Base-by-base conservation (phyloP, 306 rosid genomes). In the Fragaria ananassa region DNA sequence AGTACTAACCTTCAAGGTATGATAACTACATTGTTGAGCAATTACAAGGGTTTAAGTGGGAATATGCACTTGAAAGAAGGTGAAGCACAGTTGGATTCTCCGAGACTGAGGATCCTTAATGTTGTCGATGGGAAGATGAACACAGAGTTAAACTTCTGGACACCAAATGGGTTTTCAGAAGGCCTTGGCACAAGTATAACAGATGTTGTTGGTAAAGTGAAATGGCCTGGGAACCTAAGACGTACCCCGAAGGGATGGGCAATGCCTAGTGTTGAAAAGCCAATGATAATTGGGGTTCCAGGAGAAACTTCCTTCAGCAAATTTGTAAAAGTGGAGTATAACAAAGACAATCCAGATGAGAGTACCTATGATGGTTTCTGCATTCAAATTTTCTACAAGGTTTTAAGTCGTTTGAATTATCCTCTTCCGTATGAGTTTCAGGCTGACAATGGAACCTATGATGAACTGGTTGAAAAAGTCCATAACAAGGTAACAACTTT, bases 261-360 rank as follows among this genome's bases (percentile, higher is more conserved):
- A 60, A 54, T 91, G 65, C 94, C 94, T 8, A 80, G 81, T 11
- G 67, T 29, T 76, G 51, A 46, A 37, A 87, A 80, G 8, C 84
- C 76, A 72, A 45, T 91, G 86, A 86, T 6, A 81, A 89, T 91
- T 56, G 94, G 88, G 4, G 83, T 91, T 66, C 97, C 97, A 1
- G 90, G 86, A 23, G 77, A 76, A 69, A 76, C 90, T 14, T 25
- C 79, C 44, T 89, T 91, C 82, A 75, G 84, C 25, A 88, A 82
- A 78, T 91, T 91, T 79, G 93, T 89, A 72, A 83, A 71, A 57
- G 86, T 91, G 29, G 53, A 72, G 31, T 68, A 81, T 25, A 74
- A 35, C 6, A 35, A 79, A 56, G 45, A 34, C 1, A 47, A 76
- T 41, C 45, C 69, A 46, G 65, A 50, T 17, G 41, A 47, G 47